These are phyloP conservation scores for Neoboletus subvelutipes DNA, from an alignment of 768 basidiomycete genomes.

Conservation along the genomic window DNA sequence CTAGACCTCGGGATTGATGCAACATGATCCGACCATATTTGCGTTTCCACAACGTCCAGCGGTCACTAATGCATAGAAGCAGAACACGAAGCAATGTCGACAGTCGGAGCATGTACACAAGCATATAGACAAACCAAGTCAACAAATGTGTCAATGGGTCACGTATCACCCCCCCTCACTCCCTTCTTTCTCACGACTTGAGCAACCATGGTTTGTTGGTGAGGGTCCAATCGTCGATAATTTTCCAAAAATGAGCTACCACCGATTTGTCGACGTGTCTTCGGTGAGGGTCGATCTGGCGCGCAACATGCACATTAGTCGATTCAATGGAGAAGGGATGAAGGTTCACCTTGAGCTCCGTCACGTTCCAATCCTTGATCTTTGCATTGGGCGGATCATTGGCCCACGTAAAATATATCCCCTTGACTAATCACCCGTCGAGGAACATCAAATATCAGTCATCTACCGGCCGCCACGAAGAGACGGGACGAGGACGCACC, in stretches of 20 bases:
- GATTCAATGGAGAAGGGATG: neutral
- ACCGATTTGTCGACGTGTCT: slow-evolving; percentile 93
- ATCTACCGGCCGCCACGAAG: no score
- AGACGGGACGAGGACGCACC: slow-evolving; percentile 44
- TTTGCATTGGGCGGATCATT: slow-evolving; percentile 87
- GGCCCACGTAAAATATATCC: slow-evolving; percentile 92
- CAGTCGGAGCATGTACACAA: slow-evolving; percentile 3
- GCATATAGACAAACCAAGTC: neutral
- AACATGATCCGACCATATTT: neutral
- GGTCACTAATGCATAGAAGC: neutral
- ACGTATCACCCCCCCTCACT: neutral
- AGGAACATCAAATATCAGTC: neutral
- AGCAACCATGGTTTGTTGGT: slow-evolving; percentile 79
- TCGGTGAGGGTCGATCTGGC: slow-evolving; percentile 83
- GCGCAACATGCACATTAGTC: neutral
- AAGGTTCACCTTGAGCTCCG: slow-evolving; percentile 74
- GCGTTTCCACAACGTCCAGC: neutral
- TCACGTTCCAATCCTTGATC: slow-evolving; percentile 97
- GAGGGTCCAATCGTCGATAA: slow-evolving; percentile 81
- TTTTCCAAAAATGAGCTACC: slow-evolving; percentile 95
- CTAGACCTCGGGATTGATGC: neutral
- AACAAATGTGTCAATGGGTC: neutral
- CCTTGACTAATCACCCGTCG: slow-evolving; percentile 67
- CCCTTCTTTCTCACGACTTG: slow-evolving; percentile 33
- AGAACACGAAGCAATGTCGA: neutral